Conservation (phyloP, 2,329 filamentous ascomycete genomes). For the Pseudogymnoascus sp. region DNA sequence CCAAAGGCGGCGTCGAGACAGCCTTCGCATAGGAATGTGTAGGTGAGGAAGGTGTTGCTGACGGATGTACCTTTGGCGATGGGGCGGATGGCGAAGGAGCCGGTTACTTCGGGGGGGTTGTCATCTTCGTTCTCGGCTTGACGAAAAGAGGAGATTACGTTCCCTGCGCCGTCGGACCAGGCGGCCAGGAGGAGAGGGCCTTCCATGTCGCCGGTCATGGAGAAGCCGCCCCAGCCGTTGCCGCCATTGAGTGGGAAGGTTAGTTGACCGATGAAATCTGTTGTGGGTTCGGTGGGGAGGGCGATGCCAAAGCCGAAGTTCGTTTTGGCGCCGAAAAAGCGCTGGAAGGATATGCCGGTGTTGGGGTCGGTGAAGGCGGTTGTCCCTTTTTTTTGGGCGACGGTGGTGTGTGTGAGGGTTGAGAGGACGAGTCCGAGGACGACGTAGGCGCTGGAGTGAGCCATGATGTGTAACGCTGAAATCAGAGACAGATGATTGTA, state of each 20-base stretch:
- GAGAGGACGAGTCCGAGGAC: background rate
- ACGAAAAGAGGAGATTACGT: conserved; percentile 38
- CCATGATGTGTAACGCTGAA: background rate
- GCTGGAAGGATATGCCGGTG: conserved; percentile 33
- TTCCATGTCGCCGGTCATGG: conserved; percentile 40
- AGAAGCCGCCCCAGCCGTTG: conserved; percentile 40
- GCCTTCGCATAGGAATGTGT: conserved; percentile 41
- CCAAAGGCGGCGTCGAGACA: conserved; percentile 29
- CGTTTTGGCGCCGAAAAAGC: conserved; percentile 35
- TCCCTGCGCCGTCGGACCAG: conserved; percentile 36
- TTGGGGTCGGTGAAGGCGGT: conserved; percentile 28
- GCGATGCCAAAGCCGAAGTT: conserved; percentile 39
- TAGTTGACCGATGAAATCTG: conserved; percentile 43
- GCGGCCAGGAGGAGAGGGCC: conserved; percentile 39
- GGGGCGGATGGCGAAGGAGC: conserved; percentile 34
- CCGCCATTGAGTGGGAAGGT: conserved; percentile 35
- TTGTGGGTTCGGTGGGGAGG: conserved; percentile 34
- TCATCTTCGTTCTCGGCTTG: conserved; percentile 36
- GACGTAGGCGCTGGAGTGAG: background rate
- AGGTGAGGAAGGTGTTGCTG: conserved; percentile 38
- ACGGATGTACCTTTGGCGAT: conserved; percentile 38
- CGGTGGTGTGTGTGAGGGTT: background rate
- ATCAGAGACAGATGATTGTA: background rate
- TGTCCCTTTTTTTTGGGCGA: conserved; percentile 6
- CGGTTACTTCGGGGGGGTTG: conserved; percentile 38